phyloP scores from a whole-genome alignment of 495 filamentous ascomycete genomes.

The Thermochaetoides thermophila region DNA sequence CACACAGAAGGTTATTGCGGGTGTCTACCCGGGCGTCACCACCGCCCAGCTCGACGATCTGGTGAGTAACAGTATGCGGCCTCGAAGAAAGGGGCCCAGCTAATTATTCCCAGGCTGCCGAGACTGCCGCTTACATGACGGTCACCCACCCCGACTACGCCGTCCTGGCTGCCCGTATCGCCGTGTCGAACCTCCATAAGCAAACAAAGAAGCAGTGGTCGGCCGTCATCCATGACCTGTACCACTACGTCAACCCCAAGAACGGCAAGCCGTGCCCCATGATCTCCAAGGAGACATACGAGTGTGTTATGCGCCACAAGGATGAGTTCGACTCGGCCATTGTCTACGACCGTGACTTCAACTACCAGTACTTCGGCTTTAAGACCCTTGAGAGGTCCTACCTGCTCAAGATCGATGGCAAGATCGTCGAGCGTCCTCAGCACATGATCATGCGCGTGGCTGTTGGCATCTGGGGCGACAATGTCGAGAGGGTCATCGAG shows the following conservation, averaged over 20 bases:
- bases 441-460: conserved; percentile 99
- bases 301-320: conserved; percentile 84
- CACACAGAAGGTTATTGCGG: conserved; percentile 97
- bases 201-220: conserved; percentile 99
- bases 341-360: conserved; percentile 97
- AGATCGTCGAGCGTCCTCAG: conserved; percentile 90
- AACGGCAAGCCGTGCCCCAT: conserved; percentile 74
- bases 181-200: conserved; percentile 98
- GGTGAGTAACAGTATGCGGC: no score
- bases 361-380: conserved; percentile 99
- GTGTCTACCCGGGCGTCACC: conserved; percentile 96
- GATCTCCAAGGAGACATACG: conserved; percentile 80
- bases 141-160: conserved; percentile 98
- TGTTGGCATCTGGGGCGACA: conserved; percentile 87
- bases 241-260: conserved; percentile 93
- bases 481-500: conserved; percentile 87
- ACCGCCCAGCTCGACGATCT: conserved; percentile 92
- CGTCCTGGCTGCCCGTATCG: conserved; percentile 95
- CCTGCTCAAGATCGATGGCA: conserved; percentile 78
- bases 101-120: conserved; percentile 74
- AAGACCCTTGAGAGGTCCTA: conserved; percentile 98
- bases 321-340: conserved; percentile 97
- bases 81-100: no score
- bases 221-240: conserved; percentile 79
- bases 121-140: conserved; percentile 99